Conservation (phyloP, 768 basidiomycete species). For the Coprinopsis sp. region DNA sequence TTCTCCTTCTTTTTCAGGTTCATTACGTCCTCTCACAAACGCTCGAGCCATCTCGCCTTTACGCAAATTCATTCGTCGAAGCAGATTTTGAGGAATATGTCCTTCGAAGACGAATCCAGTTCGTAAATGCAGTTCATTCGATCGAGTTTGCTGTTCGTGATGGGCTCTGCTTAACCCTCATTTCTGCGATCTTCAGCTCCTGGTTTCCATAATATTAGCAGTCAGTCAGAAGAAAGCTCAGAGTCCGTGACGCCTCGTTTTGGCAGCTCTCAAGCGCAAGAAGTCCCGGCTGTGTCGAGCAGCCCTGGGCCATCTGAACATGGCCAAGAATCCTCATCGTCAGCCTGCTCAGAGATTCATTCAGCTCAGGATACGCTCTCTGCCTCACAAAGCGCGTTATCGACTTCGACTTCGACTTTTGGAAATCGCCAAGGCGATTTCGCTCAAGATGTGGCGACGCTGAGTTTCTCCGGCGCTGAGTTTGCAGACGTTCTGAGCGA, state of each 20-base stretch:
- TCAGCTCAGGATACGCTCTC: too few relatives aligned
- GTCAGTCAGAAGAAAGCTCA: too few relatives aligned
- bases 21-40: not conserved
- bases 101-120: not conserved
- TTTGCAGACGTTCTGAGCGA: constrained; percentile 1
- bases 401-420: too few relatives aligned
- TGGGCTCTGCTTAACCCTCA: not conserved
- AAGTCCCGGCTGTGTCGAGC: constrained; percentile 7
- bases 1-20: not conserved
- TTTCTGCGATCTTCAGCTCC: not conserved
- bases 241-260: not conserved
- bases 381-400: too few relatives aligned
- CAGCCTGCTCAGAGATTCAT: not conserved
- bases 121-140: not conserved
- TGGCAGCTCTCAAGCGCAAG: not conserved
- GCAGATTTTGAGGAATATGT: not conserved
- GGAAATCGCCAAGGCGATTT: too few relatives aligned
- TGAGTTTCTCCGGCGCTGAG: too few relatives aligned
- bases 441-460: too few relatives aligned
- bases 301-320: not conserved
- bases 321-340: not conserved
- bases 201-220: too few relatives aligned
- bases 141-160: not conserved
- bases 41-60: not conserved
- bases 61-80: not conserved